Conservation (phyloP, 805 yeast species). For the Saccharomycopsis malanga region DNA sequence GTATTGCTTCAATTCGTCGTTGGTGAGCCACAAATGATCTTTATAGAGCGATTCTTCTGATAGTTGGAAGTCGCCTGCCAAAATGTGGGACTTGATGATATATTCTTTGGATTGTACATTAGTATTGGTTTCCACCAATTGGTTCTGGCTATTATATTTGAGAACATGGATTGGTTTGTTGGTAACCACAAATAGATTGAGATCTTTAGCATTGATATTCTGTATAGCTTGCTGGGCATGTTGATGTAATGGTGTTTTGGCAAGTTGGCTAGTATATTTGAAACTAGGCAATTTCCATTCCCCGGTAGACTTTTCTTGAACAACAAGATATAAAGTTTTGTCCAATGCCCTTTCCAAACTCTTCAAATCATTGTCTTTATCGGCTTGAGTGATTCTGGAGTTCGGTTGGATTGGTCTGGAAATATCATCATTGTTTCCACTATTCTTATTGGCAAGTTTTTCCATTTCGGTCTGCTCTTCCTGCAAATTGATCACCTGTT, state of each 20-base stretch:
- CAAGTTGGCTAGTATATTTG: slow-evolving; percentile 26
- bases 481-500: slow-evolving; percentile 66
- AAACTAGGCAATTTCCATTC: slow-evolving; percentile 82
- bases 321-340: slow-evolving; percentile 70
- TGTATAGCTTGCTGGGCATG: slow-evolving; percentile 72
- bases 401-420: slow-evolving; percentile 63
- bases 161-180: slow-evolving; percentile 74
- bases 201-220: slow-evolving; percentile 60
- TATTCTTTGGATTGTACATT: slow-evolving; percentile 45
- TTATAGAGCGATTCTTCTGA: slow-evolving; percentile 31
- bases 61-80: slow-evolving; percentile 69
- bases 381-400: slow-evolving; percentile 74
- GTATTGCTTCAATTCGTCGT: slow-evolving; percentile 47
- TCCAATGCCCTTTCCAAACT: slow-evolving; percentile 76
- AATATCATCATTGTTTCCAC: slow-evolving; percentile 45
- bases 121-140: slow-evolving; percentile 24
- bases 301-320: slow-evolving; percentile 35
- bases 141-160: slow-evolving; percentile 32
- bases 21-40: slow-evolving; percentile 77
- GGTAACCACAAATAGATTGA: slow-evolving; percentile 90
- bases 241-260: slow-evolving; percentile 52
- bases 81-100: slow-evolving; percentile 77
- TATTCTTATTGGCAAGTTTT: slow-evolving; percentile 23
- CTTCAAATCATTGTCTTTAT: slow-evolving; percentile 48
- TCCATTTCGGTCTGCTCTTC: slow-evolving; percentile 32